Conservation (phyloP, 1,139 yeast species). For the Trichomonascaceae sp. region DNA sequence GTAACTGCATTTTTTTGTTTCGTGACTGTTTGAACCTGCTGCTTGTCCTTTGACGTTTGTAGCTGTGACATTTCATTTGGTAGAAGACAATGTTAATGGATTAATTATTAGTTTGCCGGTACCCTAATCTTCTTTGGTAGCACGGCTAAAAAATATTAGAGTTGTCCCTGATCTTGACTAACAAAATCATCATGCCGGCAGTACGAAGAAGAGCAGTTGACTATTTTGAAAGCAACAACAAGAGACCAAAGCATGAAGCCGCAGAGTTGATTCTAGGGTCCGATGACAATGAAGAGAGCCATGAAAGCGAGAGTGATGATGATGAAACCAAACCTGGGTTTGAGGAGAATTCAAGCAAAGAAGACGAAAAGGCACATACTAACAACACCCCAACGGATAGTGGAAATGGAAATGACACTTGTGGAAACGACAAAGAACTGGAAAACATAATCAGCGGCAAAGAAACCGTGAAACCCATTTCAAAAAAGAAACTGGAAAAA, state of each 20-base stretch:
- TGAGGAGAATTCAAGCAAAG: conserved; percentile 5
- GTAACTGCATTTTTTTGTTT: no score
- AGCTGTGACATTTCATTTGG: no score
- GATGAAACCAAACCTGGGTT: conserved; percentile 6
- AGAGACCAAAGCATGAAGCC: no score
- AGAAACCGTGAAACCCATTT: conserved; percentile 15
- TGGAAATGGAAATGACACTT: not conserved
- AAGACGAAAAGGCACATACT: conserved; percentile 4
- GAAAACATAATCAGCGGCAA: conserved; percentile 1
- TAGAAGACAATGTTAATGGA: no score
- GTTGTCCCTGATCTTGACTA: no score
- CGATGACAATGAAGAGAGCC: conserved; percentile 4
- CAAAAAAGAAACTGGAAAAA: conserved; percentile 21
- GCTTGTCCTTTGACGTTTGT: no score
- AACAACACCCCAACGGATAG: conserved; percentile 9
- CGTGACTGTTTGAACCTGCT: no score
- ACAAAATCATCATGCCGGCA: no score
- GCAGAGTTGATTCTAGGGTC: not conserved
- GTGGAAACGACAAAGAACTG: conserved; percentile 8
- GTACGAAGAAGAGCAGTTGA: not conserved
- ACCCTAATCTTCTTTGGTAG: no score
- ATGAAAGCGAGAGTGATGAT: conserved; percentile 5
- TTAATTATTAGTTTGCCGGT: no score
- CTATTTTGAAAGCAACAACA: not conserved
- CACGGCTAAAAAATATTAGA: no score